A percentile compares a stretch with the other conserved stretches of the same genome.
These are phyloP conservation scores for Fusarium albidum DNA, from an alignment of 2,329 filamentous ascomycete genomes.

Conservation along the genomic window DNA sequence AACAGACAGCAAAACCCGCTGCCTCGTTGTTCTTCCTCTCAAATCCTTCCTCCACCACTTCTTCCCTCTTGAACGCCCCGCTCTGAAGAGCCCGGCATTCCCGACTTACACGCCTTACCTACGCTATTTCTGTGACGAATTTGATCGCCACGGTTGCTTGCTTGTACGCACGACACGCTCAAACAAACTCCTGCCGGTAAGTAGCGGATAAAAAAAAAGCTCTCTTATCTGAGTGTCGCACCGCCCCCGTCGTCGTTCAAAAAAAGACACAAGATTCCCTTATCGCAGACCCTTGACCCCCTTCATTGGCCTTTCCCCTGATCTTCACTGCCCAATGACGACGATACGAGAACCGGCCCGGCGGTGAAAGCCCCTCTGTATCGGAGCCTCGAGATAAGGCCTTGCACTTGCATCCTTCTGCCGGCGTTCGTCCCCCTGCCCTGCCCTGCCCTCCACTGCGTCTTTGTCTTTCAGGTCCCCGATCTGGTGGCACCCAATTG, in stretches of 20 bases:
- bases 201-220: constrained; percentile 25
- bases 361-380: constrained; percentile 38
- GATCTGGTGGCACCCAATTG: constrained; percentile 36
- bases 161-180: constrained; percentile 2
- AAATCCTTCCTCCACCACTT: constrained; percentile 10
- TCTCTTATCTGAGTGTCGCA: constrained; percentile 29
- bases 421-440: constrained; percentile 18
- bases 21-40: constrained; percentile 21
- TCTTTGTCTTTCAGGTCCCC: constrained; percentile 29
- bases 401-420: constrained; percentile 20
- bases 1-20: constrained; percentile 15
- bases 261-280: constrained; percentile 14
- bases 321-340: constrained; percentile 31
- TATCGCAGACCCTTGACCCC: constrained; percentile 27
- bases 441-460: constrained; percentile 14
- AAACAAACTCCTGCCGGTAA: constrained; percentile 31
- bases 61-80: constrained; percentile 10
- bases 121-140: constrained; percentile 29
- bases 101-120: constrained; percentile 37
- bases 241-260: constrained; percentile 23
- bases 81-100: constrained; percentile 25
- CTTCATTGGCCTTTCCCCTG: constrained; percentile 30
- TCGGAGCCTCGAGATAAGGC: constrained; percentile 30
- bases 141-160: constrained; percentile 25
- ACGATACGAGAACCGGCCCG: constrained; percentile 41